These are phyloP conservation scores for Lenwebbia sp. DNA, from an alignment of 345 rosid species.

Conservation along the genomic window DNA sequence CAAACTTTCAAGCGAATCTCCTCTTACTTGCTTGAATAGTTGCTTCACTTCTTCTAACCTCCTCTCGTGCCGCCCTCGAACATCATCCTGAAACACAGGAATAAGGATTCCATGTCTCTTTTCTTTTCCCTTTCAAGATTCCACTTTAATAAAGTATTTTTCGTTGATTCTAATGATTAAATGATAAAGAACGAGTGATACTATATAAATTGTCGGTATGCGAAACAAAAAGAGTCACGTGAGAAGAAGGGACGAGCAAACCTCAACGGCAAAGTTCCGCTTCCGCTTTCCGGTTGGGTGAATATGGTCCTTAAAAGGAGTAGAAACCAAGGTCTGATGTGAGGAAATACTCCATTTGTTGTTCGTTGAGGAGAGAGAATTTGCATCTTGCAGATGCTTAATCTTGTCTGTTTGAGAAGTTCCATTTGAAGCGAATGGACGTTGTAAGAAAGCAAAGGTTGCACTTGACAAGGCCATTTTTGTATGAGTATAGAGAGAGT, in stretches of 20 bases:
- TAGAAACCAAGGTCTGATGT: not conserved
- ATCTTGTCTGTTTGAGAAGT: not conserved
- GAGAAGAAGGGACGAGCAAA: not conserved
- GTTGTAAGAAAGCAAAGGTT: not conserved
- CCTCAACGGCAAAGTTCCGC: not conserved
- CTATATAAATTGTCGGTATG: not conserved
- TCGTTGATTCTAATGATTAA: not conserved
- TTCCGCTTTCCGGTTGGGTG: not conserved
- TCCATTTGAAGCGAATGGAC: not conserved
- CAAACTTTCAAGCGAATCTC: not conserved
- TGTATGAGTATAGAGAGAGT: not conserved
- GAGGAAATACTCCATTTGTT: not conserved
- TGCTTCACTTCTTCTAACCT: not conserved
- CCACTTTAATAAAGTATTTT: not conserved
- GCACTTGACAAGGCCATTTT: not conserved
- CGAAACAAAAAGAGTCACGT: not conserved
- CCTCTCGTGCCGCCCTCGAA: not conserved
- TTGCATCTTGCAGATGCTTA: not conserved
- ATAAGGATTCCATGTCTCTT: not conserved
- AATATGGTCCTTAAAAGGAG: not conserved
- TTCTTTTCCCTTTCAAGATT: not conserved
- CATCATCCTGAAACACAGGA: not conserved
- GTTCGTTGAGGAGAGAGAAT: not conserved
- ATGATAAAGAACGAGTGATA: not conserved
- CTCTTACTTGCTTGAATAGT: not conserved